Evolutionary conservation across 2,329 filamentous ascomycete genomes (phyloP).

Genomic region (Trichoderma oligosporum): DNA sequence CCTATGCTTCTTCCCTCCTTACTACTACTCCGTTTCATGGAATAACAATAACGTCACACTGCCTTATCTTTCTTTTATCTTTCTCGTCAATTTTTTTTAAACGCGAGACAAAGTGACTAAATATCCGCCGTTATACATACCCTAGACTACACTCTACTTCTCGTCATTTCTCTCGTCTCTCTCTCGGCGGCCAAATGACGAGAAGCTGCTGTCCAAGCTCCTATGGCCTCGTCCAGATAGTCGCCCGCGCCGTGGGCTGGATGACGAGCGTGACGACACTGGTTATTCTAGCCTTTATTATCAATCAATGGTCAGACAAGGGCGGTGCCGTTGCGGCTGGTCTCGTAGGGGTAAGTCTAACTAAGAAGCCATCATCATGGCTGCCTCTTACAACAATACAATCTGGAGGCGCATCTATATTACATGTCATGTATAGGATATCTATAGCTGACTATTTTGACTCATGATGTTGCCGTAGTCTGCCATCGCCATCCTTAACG

Average conservation of each 20-base stretch:
- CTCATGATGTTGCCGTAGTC: constrained; percentile 21
- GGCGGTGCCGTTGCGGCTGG: constrained; percentile 31
- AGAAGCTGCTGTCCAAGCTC: constrained; percentile 6
- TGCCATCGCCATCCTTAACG: constrained; percentile 35
- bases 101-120: no score
- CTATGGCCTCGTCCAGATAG: constrained; percentile 24
- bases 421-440: background rate
- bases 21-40: no score
- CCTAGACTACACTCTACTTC: background rate
- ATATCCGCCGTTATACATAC: no score
- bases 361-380: no score
- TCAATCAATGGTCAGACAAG: constrained; percentile 32
- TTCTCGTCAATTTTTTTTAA: no score
- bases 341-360: constrained; percentile 31
- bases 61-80: no score
- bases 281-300: constrained; percentile 32
- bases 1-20: no score
- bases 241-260: constrained; percentile 32
- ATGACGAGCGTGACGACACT: constrained; percentile 31
- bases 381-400: no score
- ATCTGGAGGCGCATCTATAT: no score
- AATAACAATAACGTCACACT: no score
- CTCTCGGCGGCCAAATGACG: constrained; percentile 4
- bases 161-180: background rate
- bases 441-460: background rate